Base-by-base conservation (phyloP, 2,329 filamentous ascomycete species). In the Aspergillus fijiensis region DNA sequence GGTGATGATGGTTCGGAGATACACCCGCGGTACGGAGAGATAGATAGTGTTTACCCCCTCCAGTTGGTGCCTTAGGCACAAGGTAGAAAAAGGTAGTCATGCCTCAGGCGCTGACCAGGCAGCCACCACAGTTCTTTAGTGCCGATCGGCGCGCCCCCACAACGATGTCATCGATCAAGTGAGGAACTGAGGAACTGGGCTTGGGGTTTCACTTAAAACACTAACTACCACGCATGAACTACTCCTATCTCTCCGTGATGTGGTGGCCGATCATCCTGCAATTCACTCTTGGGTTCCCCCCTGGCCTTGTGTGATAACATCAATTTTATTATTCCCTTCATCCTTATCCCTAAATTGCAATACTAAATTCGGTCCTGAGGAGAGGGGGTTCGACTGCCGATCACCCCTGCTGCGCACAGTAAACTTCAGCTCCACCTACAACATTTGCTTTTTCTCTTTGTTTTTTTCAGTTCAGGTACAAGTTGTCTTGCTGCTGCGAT, bases 161-260 rank as follows among this genome's bases (percentile, higher is more conserved):
- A 63, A 62, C 56, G 61, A 67, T 67, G 65, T 69, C 67, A 67
- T 68, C 59, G 61, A 65, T 65, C 59, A 29, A 35, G 33, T 35
- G 42, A 51, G 23, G 27, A 35, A 12, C 14, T 51, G 25, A 49
- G 14, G 53, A 48, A 45, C 52, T 45, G 49, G 45, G 52, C 42
- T 55, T 55, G 27, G 45, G 16, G 27, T 62, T 55, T 48, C 50
- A 55, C 51, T 42, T 31, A 42, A 42, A 42, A 42, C 39, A 50
- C 16, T 48, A 31, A 50, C 16, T 48, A 21, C 53, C 47, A 39
- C 31, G 14, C 19, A 39, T 11, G 60, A 51, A 52, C 60, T 25
- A 45, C 42, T 57, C 52, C 54, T 57, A 23, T 33, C 39, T 42
- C 39, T 42, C 39, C 16, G 16, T 16, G 6, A 51, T 19, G 49